Conservation (phyloP, 352 stramenopile genomes). For the Aphanomyces invadans region DNA sequence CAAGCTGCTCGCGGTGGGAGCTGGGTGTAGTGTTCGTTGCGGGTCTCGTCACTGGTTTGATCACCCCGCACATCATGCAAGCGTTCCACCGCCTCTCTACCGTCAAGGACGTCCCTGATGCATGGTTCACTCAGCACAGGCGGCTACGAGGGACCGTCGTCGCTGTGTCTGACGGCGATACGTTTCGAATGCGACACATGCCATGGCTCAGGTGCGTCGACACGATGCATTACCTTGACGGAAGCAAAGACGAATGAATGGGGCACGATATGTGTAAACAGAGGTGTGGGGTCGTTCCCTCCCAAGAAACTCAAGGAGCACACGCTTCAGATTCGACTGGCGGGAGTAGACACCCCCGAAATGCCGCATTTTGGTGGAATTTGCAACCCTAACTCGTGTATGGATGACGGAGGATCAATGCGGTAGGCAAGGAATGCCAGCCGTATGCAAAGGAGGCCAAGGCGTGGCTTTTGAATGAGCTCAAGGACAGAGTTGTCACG, state of each 20-base stretch:
- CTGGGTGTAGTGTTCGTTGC: slow-evolving; percentile 39
- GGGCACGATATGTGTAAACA: not conserved
- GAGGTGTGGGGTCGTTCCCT: slow-evolving; percentile 33
- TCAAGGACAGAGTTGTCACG: slow-evolving; percentile 48
- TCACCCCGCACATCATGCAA: slow-evolving; percentile 46
- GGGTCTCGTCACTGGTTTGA: slow-evolving; percentile 46
- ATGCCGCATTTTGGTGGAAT: slow-evolving; percentile 74
- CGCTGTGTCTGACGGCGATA: slow-evolving; percentile 70
- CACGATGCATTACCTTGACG: not conserved
- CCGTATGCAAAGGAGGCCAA: slow-evolving; percentile 76
- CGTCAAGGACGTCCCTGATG: slow-evolving; percentile 68
- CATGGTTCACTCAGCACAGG: slow-evolving; percentile 56
- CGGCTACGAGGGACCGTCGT: slow-evolving; percentile 36
- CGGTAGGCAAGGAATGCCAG: slow-evolving; percentile 36
- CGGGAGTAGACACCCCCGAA: slow-evolving; percentile 67
- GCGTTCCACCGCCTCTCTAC: slow-evolving; percentile 65
- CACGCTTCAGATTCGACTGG: slow-evolving; percentile 78
- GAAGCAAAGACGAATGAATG: not conserved
- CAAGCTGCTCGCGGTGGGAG: not conserved
- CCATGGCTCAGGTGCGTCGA: slow-evolving; percentile 29
- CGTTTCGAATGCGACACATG: slow-evolving; percentile 65
- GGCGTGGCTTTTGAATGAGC: slow-evolving; percentile 42
- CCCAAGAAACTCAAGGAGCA: slow-evolving; percentile 61
- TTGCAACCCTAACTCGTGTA: not conserved
- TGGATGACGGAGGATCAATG: not conserved